A percentile compares a stretch with the other conserved stretches of the same genome.
Conservation (phyloP, 805 yeast genomes). For the Nakazawaea anatomiae region DNA sequence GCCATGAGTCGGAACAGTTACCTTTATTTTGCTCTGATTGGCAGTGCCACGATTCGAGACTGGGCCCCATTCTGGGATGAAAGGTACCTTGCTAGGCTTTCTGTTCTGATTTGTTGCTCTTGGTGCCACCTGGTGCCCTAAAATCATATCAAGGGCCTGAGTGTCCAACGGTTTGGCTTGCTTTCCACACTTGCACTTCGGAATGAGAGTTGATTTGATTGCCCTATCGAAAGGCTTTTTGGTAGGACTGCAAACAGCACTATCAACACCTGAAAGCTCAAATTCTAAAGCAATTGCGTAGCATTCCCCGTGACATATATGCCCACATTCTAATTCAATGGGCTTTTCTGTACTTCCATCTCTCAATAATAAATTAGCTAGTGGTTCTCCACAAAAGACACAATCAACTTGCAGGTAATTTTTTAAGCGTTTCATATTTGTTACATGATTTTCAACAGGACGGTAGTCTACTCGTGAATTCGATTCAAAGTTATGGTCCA, state of each 20-base stretch:
- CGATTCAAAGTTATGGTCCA: too few species aligned
- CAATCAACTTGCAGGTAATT: constrained; percentile 10
- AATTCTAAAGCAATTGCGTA: constrained; percentile 33
- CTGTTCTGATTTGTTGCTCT: neutral
- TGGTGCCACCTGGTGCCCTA: neutral
- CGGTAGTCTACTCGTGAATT: too few species aligned
- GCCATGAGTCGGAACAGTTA: constrained; percentile 12
- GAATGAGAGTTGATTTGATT: neutral
- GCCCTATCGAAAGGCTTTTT: neutral
- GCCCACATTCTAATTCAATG: constrained; percentile 47
- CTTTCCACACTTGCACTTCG: constrained; percentile 1
- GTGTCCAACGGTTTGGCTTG: neutral
- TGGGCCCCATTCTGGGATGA: neutral
- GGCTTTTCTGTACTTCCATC: constrained; percentile 24
- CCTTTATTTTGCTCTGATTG: neutral
- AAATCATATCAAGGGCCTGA: neutral
- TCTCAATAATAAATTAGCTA: constrained; percentile 37
- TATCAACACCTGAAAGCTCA: constrained; percentile 1
- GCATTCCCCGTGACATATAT: constrained; percentile 55
- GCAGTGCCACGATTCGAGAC: neutral
- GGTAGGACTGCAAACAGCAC: neutral
- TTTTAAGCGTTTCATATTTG: neutral
- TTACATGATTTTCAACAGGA: neutral
- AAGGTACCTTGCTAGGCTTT: too few species aligned
- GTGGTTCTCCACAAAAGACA: constrained; percentile 43